Conservation (phyloP, 352 stramenopile species). For the Phytophthora agathidicida region DNA sequence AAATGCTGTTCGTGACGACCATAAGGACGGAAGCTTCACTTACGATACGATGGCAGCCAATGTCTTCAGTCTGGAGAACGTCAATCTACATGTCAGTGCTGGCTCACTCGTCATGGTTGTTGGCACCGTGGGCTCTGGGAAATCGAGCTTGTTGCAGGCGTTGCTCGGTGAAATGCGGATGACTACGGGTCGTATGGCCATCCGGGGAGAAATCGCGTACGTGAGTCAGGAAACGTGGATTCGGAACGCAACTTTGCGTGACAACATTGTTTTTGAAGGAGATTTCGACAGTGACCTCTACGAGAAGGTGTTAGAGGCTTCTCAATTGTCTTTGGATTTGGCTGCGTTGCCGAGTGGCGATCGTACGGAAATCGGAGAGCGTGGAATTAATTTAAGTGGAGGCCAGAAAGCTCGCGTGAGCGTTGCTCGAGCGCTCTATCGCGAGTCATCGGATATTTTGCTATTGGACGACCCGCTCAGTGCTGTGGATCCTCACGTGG, state of each 20-base stretch:
- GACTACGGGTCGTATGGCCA: conserved; percentile 9
- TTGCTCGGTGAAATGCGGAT: conserved; percentile 53
- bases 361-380: conserved; percentile 94
- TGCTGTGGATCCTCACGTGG: conserved; percentile 95
- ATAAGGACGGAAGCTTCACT: background rate
- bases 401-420: conserved; percentile 91
- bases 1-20: too few relatives aligned
- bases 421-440: conserved; percentile 90
- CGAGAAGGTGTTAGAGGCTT: conserved; percentile 65
- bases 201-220: conserved; percentile 36
- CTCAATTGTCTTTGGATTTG: conserved; percentile 88
- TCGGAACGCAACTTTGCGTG: conserved; percentile 36
- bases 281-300: conserved; percentile 33
- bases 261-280: conserved; percentile 46
- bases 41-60: background rate
- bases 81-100: conserved; percentile 45
- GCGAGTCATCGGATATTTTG: conserved; percentile 80
- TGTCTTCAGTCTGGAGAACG: conserved; percentile 7
- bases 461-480: conserved; percentile 93
- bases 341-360: conserved; percentile 88
- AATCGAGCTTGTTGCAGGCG: conserved; percentile 56
- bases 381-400: conserved; percentile 94
- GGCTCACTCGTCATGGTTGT: conserved; percentile 66
- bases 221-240: conserved; percentile 52
- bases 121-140: conserved; percentile 59